Evolutionary conservation across 768 basidiomycete species (phyloP), one percentile per base, ranked within the genome.

Genomic region (Leccinum boreale): DNA sequence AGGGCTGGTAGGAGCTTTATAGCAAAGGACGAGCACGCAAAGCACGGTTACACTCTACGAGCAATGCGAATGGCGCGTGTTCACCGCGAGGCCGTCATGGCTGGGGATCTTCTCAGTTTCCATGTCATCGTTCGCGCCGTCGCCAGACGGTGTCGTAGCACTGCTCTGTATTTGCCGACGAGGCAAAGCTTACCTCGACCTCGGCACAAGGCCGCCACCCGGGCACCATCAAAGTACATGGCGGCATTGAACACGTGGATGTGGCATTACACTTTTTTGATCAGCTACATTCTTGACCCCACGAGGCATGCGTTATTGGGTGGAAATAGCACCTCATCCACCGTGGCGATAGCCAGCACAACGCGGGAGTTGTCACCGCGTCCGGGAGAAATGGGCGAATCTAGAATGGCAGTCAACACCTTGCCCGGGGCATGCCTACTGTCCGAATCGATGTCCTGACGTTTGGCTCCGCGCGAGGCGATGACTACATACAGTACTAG

Each of bases 31-130:
- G 35, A 44, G 31, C 56, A 35, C 51, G 53, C 55, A 57, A 61
- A 57, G 55, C 55, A 44, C 58, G 51, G 57, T 53, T 60, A 48
- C 21, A 47, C 45, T 53, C 54, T 57, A 62, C 45, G 49, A 55
- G 17, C 51, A 73, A 72, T 47, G 70, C 69, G 67, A 71, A 52
- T 51, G 28, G 50, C 45, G 72, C 72, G 51, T 72, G 72, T 70
- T 67, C 58, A 54, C 62, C 72, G 63, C 68, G 65, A 66, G 70
- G 72, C 29, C 58, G 49, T 62, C 44, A 55, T 61, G 65, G 64
- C 46, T 53, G 44, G n/a, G 39, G 53, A 52, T 17, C 21, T 29
- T 52, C 56, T 33, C 55, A 23, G 53, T 58, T 63, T 48, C 58
- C 29, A 53, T 31, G 57, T 50, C 58, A 56, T 60, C 36, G 44